These are phyloP conservation scores for Mucor plumbeus DNA, from an alignment of 371 early-diverging fungal genomes.

Conservation along the genomic window DNA sequence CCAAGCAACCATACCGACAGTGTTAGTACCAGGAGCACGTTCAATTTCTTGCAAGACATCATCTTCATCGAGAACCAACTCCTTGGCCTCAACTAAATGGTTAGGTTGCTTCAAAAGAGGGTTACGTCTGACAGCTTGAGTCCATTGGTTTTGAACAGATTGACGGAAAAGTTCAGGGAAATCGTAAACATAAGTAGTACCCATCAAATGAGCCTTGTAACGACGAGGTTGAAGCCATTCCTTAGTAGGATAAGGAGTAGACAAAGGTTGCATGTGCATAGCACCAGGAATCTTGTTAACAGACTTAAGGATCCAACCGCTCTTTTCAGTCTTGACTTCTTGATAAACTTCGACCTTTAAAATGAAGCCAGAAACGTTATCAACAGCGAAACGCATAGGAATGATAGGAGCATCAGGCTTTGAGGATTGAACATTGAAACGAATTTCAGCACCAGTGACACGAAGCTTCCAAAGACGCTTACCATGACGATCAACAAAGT, in stretches of 20 bases:
- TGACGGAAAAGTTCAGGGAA: conserved; percentile 96
- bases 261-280: conserved; percentile 84
- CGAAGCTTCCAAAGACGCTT: conserved; percentile 94
- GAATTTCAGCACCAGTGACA: conserved; percentile 93
- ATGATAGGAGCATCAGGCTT: conserved; percentile 68
- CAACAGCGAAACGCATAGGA: conserved; percentile 91
- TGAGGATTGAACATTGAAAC: conserved; percentile 85
- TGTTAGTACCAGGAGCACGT: conserved; percentile 91
- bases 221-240: conserved; percentile 96
- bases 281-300: conserved; percentile 75
- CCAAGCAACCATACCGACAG: conserved; percentile 98
- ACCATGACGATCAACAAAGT: conserved; percentile 93
- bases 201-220: conserved; percentile 97
- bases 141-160: conserved; percentile 80
- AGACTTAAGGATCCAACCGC: conserved; percentile 78
- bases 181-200: conserved; percentile 98
- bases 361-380: conserved; percentile 91
- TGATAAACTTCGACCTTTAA: conserved; percentile 91
- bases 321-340: conserved; percentile 80
- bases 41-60: conserved; percentile 78
- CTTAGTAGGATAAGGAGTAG: conserved; percentile 90
- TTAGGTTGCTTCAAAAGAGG: conserved; percentile 67
- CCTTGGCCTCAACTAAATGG: conserved; percentile 77
- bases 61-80: conserved; percentile 88
- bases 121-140: conserved; percentile 63